Evolutionary conservation across 306 rosid genomes (phyloP), one percentile per base, ranked within the genome.

Genomic region (Urtica urens): DNA sequence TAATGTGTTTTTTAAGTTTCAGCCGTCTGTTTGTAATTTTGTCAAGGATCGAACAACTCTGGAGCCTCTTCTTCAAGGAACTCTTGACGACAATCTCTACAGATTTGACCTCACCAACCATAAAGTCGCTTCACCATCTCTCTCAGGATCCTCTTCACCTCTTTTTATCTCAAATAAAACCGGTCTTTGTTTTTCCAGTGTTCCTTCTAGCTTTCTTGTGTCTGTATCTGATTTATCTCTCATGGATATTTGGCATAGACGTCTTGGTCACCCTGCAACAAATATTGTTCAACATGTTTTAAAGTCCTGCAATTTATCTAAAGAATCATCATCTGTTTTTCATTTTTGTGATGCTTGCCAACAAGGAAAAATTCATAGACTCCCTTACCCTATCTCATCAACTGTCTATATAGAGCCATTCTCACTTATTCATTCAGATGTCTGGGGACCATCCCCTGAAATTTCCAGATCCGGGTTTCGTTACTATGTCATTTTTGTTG

Each of bases 71-170:
- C 57, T 51, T 10, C 57, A 31, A 51, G 42, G 43, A 28, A 28
- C 19, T 1, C 28, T 33, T 4, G 9, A 33, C 5, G 16, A 51
- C 5, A 43, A 43, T 10, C 26, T 51, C n/a, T 51, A 51, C 6
- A 26, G 18, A 5, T 51, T 51, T 10, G 9, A 55, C 31, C 6
- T 39, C 45, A 37, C 22, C 23, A 53, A 43, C 14, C 0, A 6
- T 7, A 37, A 31, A 12, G 3, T 12, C 34, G 56, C 50, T 6
- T 9, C 1, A n/a, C n/a, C n/a, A 28, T 2, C 31, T 20, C 55
- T 56, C 24, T 53, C 43, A 46, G 21, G 17, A 58, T 51, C 25
- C 55, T 28, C 12, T 31, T 31, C 51, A 17, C 10, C 1, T 37
- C 11, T 37, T 3, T 10, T 16, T 37, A 10, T 37, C 15, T 3